Conservation (phyloP, 805 yeast genomes). For the Yamadazyma nakazawae region DNA sequence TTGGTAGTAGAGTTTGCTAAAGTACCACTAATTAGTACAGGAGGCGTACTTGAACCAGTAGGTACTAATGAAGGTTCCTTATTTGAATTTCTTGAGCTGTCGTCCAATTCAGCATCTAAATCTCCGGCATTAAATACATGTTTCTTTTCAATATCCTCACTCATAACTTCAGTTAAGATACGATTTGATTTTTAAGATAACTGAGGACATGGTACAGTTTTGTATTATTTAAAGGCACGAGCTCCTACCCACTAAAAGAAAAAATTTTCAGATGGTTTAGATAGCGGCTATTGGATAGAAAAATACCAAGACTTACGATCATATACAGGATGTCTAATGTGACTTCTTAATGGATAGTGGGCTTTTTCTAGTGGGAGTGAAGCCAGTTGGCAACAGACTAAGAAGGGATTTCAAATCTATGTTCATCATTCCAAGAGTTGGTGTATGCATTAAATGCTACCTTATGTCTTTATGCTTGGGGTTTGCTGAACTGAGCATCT, state of each 20-base stretch:
- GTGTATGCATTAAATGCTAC: too few species aligned
- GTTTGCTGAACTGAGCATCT: too few species aligned
- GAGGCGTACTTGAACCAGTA: slow-evolving; percentile 1
- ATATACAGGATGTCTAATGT: neutral
- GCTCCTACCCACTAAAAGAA: neutral
- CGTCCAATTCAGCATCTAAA: neutral
- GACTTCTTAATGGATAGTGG: too few species aligned
- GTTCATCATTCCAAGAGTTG: too few species aligned
- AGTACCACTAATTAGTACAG: slow-evolving; percentile 8
- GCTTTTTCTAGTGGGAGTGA: too few species aligned
- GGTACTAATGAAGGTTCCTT: neutral
- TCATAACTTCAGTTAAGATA: slow-evolving; percentile 2
- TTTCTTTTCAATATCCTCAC: neutral
- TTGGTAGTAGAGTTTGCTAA: slow-evolving; percentile 16
- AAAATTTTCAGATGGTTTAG: neutral
- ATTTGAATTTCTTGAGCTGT: neutral
- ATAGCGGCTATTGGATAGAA: neutral
- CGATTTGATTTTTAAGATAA: neutral
- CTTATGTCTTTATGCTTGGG: too few species aligned
- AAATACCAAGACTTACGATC: neutral
- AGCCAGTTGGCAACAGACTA: too few species aligned
- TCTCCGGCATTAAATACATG: slow-evolving; percentile 3
- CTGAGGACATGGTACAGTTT: neutral
- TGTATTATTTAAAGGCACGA: neutral
- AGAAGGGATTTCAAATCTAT: too few species aligned